These are phyloP conservation scores for Hypoxylon intermedium DNA, from an alignment of 495 filamentous ascomycete species.

Conservation along the genomic window DNA sequence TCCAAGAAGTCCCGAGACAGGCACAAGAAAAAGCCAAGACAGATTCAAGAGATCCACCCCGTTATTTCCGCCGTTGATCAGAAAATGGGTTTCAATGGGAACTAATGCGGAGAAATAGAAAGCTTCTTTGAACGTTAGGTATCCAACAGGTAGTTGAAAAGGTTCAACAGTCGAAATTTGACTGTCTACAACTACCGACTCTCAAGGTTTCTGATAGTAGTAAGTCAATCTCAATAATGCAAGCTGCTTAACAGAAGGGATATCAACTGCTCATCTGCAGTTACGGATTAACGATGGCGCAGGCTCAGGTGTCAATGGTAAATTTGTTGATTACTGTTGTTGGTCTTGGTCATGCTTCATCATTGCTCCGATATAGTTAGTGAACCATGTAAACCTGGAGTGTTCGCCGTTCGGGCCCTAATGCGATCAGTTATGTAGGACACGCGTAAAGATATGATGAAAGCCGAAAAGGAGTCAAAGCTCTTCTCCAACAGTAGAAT, in stretches of 20 bases:
- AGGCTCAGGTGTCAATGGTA: conserved; percentile 21
- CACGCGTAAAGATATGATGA: not conserved
- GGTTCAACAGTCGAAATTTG: no score
- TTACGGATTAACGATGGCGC: conserved; percentile 5
- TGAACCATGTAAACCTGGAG: no score
- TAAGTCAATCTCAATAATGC: conserved; percentile 13
- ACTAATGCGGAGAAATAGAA: conserved; percentile 7
- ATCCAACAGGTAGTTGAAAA: not conserved
- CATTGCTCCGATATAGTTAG: not conserved
- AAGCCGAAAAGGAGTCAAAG: not conserved
- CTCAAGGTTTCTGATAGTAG: not conserved
- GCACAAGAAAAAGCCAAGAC: not conserved
- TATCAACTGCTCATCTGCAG: conserved; percentile 13
- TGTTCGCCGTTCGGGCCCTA: conserved; percentile 15
- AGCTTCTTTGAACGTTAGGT: conserved; percentile 29
- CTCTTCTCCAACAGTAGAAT: not conserved
- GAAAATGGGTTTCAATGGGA: conserved; percentile 15
- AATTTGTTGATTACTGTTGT: conserved; percentile 11
- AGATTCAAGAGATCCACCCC: conserved; percentile 23
- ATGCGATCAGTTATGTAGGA: not conserved
- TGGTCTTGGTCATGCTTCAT: conserved; percentile 22
- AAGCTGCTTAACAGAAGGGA: conserved; percentile 17
- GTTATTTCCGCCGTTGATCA: conserved; percentile 20
- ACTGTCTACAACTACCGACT: conserved; percentile 1
- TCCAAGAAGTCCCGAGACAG: conserved; percentile 18